Evolutionary conservation across 768 basidiomycete genomes (phyloP).

Genomic region (Leucosporidium yakuticum): DNA sequence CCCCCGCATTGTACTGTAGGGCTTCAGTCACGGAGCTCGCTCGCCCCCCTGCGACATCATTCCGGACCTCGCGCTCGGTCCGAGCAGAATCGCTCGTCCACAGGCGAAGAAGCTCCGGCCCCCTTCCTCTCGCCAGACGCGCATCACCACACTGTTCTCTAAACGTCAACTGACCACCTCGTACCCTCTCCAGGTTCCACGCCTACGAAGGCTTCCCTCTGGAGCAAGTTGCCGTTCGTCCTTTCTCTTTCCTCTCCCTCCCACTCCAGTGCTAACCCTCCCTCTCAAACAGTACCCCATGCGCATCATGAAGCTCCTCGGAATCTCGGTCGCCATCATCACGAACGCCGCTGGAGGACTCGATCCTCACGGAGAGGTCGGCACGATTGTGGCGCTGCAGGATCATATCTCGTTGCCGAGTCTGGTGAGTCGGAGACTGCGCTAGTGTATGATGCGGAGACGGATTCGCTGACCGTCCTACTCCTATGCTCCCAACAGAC

Average conservation of each 20-base stretch:
- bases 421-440: background rate
- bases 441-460: background rate
- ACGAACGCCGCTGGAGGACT: slow-evolving; percentile 84
- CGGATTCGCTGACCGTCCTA: no score
- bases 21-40: no score
- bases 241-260: background rate
- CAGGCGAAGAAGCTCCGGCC: no score
- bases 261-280: slow-evolving; percentile 61
- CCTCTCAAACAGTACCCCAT: slow-evolving; percentile 53
- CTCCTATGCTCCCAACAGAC: slow-evolving; percentile 10
- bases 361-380: slow-evolving; percentile 64
- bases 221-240: slow-evolving; percentile 13
- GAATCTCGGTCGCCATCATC: slow-evolving; percentile 62
- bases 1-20: no score
- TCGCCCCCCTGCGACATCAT: no score
- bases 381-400: slow-evolving; percentile 76
- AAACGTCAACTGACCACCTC: background rate
- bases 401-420: slow-evolving; percentile 64
- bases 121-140: no score
- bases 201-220: slow-evolving; percentile 67
- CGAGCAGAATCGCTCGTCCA: no score
- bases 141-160: background rate
- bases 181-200: slow-evolving; percentile 21
- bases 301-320: slow-evolving; percentile 49
- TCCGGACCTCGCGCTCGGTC: no score